Conservation (phyloP, 1,139 yeast species). For the Yamadazyma epiphylla region DNA sequence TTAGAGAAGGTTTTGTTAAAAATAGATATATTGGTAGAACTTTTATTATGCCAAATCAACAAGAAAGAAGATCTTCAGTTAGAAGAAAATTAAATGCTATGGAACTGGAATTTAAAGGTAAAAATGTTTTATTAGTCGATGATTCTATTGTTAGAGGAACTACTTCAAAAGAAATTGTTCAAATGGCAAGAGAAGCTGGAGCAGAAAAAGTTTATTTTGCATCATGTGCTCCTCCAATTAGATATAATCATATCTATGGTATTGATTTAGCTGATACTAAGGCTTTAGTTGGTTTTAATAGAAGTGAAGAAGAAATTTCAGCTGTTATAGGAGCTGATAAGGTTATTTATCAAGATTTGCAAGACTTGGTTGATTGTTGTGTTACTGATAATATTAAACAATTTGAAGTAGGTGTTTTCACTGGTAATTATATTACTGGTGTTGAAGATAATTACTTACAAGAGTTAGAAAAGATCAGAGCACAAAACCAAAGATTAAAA, state of each 20-base stretch:
- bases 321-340: conserved; percentile 84
- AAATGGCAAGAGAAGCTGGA: conserved; percentile 98
- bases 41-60: conserved; percentile 97
- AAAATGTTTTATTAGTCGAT: conserved; percentile 88
- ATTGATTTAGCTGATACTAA: conserved; percentile 94
- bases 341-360: conserved; percentile 82
- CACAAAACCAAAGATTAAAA: conserved; percentile 65
- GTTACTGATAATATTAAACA: conserved; percentile 44
- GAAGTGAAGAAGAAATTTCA: conserved; percentile 71
- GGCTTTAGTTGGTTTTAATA: conserved; percentile 85
- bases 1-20: conserved; percentile 95
- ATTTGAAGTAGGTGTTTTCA: conserved; percentile 97
- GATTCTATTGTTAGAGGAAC: conserved; percentile 98
- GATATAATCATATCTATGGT: conserved; percentile 94
- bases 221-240: conserved; percentile 95
- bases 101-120: conserved; percentile 85
- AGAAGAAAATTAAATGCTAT: conserved; percentile 94
- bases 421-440: conserved; percentile 91
- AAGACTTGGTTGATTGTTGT: conserved; percentile 82
- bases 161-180: conserved; percentile 91
- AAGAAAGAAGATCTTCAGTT: conserved; percentile 89
- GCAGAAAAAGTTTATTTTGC: conserved; percentile 92
- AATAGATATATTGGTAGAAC: conserved; percentile 97
- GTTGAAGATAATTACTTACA: conserved; percentile 77
- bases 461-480: conserved; percentile 80